Base-by-base conservation (phyloP, 2,329 filamentous ascomycete species). In the Trichophyton rubrum region DNA sequence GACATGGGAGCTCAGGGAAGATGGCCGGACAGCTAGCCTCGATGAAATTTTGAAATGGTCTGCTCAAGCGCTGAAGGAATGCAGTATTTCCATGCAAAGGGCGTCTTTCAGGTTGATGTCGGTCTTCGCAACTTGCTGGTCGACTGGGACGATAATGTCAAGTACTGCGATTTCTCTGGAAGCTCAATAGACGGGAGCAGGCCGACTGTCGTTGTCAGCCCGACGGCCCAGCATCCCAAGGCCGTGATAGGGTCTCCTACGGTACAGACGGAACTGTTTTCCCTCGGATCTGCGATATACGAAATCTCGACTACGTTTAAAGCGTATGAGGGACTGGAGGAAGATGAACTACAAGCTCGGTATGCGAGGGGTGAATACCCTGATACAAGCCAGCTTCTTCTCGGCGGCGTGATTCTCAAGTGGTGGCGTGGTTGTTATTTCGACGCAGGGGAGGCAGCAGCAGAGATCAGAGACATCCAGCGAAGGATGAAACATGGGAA, bases 131-230 rank as follows among this genome's bases (percentile, higher is more conserved):
- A 66, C 58, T 17, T 66, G 15, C 61, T 67, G 24, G 45, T 67
- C 3, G 65, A 66, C 51, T 41, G 57, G 27, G 20, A 59, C 30
- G 62, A 63, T 7, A 59, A 67, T 45, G 56, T 61, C 20, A 66
- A 66, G 49, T 56, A 64, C 5, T 56, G 41, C 51, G 66, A 67
- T 43, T 66, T 67, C 55, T 61, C 64, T 45, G 62, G 65, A 27
- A 61, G 62, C 15, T 67, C 66, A 13, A 60, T 68, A 30, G 66
- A 67, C 59, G 65, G 63, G 33, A 58, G 40, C 24, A 56, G 51
- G 17, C 59, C 64, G 41, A 8, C 35, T 20, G 33, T 62, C 15
- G 17, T 58, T 6, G 20, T 17, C 22, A 45, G 60, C 38, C 15
- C 41, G 9, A 22, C 22, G 3, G 40, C 56, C 9, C 55, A 59